Evolutionary conservation across 2,329 filamentous ascomycete species (phyloP).

Genomic region (Dactylonectria macrodidyma): DNA sequence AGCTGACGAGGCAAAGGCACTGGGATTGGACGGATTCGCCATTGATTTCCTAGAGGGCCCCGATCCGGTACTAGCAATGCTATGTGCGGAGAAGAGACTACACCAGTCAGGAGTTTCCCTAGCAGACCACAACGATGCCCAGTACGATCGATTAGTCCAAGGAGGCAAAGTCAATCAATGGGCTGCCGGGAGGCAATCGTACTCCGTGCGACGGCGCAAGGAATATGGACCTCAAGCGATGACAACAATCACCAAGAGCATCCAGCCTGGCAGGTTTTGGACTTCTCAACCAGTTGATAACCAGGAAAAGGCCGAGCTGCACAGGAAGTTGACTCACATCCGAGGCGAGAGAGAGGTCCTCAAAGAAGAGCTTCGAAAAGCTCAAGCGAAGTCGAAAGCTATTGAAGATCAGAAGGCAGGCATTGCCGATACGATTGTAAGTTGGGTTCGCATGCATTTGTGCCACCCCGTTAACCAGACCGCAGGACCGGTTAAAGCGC

Average conservation of each 20-base stretch:
- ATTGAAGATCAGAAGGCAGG: slow-evolving; percentile 61
- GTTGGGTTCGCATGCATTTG: slow-evolving; percentile 26
- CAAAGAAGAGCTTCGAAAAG: slow-evolving; percentile 50
- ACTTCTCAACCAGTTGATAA: slow-evolving; percentile 82
- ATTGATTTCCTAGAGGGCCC: slow-evolving; percentile 87
- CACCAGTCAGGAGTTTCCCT: slow-evolving; percentile 78
- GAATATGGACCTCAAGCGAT: slow-evolving; percentile 86
- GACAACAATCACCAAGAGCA: slow-evolving; percentile 75
- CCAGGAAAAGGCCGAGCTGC: slow-evolving; percentile 73
- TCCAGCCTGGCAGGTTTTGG: slow-evolving; percentile 78
- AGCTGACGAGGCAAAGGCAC: slow-evolving; percentile 64
- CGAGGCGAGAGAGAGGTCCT: slow-evolving; percentile 54
- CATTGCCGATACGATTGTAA: slow-evolving; percentile 57
- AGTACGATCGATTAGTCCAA: slow-evolving; percentile 76
- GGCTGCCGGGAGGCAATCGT: slow-evolving; percentile 76
- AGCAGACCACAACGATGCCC: slow-evolving; percentile 74
- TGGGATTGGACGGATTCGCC: slow-evolving; percentile 86
- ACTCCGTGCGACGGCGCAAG: slow-evolving; percentile 76
- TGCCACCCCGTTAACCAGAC: slow-evolving; percentile 36
- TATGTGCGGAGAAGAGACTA: slow-evolving; percentile 81
- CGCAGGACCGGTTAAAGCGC: slow-evolving; percentile 64
- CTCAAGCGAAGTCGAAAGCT: slow-evolving; percentile 57
- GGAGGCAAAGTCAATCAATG: slow-evolving; percentile 75
- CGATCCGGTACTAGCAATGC: slow-evolving; percentile 86
- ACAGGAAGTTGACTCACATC: slow-evolving; percentile 65